Percentiles rank a stretch among this genome's conserved stretches.
Conservation (phyloP, 2,329 filamentous ascomycete species). For the Colletotrichum sp. region DNA sequence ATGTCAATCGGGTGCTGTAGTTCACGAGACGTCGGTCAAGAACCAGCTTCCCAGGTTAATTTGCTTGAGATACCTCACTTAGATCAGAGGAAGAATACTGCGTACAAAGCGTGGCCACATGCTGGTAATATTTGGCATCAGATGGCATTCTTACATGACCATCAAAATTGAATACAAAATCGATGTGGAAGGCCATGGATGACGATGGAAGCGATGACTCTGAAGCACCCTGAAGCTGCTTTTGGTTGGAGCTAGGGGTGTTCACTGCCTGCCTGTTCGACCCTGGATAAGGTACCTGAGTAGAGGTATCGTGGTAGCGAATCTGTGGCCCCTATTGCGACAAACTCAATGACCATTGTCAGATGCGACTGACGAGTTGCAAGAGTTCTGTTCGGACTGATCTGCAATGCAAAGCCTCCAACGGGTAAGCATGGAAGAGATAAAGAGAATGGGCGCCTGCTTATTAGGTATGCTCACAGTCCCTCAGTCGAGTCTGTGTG, state of each 20-base stretch:
- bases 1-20: not conserved
- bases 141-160: not conserved
- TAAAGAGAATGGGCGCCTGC: not conserved
- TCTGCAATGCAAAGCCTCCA: not conserved
- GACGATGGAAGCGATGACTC: slow-evolving; percentile 7
- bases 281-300: not conserved
- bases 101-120: not conserved
- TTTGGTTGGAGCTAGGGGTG: not conserved
- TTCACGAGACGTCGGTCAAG: not conserved
- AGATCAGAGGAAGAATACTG: too few relatives aligned
- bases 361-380: not conserved
- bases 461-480: not conserved
- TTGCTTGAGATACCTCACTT: not conserved
- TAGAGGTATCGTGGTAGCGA: not conserved
- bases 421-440: not conserved
- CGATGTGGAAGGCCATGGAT: slow-evolving; percentile 8
- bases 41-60: not conserved
- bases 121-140: not conserved
- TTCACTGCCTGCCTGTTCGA: not conserved
- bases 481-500: not conserved
- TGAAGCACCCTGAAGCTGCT: not conserved
- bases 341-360: not conserved
- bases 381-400: not conserved
- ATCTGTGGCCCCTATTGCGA: not conserved
- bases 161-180: not conserved